Evolutionary conservation across 2,329 filamentous ascomycete species (phyloP).

Genomic region (Xylaria sp.): DNA sequence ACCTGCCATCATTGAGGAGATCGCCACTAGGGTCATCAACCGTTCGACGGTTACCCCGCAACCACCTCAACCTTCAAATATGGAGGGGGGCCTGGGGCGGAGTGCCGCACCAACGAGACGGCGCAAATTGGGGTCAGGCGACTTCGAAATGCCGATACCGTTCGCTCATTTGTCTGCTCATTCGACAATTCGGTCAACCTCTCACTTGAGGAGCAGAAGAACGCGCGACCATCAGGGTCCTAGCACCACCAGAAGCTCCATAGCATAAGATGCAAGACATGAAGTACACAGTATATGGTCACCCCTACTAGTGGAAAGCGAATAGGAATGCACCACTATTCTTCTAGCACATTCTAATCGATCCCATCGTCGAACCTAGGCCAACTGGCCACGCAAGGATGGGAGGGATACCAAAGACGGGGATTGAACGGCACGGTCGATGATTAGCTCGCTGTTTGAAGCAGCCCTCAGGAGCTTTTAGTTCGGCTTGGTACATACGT

Average conservation of each 20-base stretch:
- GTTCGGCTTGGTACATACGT: conserved; percentile 17
- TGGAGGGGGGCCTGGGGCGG: conserved; percentile 23
- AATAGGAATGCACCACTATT: conserved; percentile 27
- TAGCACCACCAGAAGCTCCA: neutral
- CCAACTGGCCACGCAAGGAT: conserved; percentile 20
- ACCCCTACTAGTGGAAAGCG: conserved; percentile 6
- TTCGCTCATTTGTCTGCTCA: conserved; percentile 20
- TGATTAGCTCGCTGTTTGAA: conserved; percentile 29
- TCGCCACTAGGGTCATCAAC: conserved; percentile 27
- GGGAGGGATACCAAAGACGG: conserved; percentile 21
- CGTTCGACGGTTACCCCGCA: conserved; percentile 38
- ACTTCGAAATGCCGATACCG: conserved; percentile 33
- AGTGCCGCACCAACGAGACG: conserved; percentile 32
- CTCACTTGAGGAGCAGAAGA: conserved; percentile 9
- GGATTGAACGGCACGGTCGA: conserved; percentile 15
- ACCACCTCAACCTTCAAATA: conserved; percentile 27
- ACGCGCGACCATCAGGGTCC: conserved; percentile 27
- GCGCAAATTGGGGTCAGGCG: conserved; percentile 31
- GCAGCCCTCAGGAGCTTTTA: conserved; percentile 9
- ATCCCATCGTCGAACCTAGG: conserved; percentile 12
- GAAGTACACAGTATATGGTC: conserved; percentile 30
- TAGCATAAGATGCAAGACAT: conserved; percentile 21
- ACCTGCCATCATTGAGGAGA: conserved; percentile 24
- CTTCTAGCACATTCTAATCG: conserved; percentile 22
- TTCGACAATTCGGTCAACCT: conserved; percentile 31